Base-by-base conservation (phyloP, 805 yeast genomes). In the Schwanniomyces sp. region DNA sequence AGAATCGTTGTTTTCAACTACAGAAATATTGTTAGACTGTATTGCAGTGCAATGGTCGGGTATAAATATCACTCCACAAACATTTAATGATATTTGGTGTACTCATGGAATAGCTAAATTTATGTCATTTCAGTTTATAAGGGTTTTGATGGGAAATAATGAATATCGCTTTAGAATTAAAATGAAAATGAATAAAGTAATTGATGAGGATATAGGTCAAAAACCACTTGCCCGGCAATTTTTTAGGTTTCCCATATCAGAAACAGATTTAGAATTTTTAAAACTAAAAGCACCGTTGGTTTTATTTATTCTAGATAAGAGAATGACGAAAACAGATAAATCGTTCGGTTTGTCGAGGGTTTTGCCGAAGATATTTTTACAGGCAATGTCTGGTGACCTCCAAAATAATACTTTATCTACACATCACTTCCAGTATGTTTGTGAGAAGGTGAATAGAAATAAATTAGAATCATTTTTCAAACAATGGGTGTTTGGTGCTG, bases 281-380 rank as follows among this genome's bases (percentile, higher is more conserved):
- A 76, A 77, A 39, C 68, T 92, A 41, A 94, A 94, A 59, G 85
- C 97, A 0, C 97, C 98, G 0, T 70, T 91, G 44, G 91, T 94
- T 1, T 62, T 94, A 41, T 86, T 81, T 57, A 91, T 92, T 34
- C 70, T 94, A 26, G 97, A 94, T 61, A 79, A 88, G 41, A 76
- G 99, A 52, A 90, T 94, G 96, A 91, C 96, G 0, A 94, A 94
- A 61, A 90, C 97, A 1, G 98, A 95, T 62, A 85, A 91, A 52
- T 87, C 96, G 0, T 87, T 94, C 64, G 99, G 99, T 2, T 72
- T 94, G 50, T 82, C 91, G 3, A 81, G 99, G 52, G 97, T 90
- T 0, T 78, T 94, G 24, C 97, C 98, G 0, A 94, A 92, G 56
- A 73, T 94, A 24, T 89, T 92, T 52, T 68, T 94, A 30, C 97